Base-by-base conservation (phyloP, 2,329 filamentous ascomycete species). In the Colletotrichum australisinense region DNA sequence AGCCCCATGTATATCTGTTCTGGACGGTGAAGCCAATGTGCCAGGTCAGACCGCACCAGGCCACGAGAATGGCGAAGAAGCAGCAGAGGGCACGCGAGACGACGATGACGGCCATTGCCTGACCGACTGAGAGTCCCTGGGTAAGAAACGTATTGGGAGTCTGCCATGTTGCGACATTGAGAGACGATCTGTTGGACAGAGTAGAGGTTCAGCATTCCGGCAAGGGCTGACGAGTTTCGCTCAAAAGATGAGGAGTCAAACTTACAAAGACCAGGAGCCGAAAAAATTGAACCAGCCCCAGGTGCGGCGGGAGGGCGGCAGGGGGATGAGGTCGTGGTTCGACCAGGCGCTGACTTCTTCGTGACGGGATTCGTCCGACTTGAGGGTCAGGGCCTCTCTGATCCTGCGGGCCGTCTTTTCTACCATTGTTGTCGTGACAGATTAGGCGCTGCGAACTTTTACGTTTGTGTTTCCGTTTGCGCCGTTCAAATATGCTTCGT, bases 11-110 rank as follows among this genome's bases (percentile, higher is more conserved):
- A 74, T 82, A 87, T 6, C 87, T 81, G 74, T 86, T 87, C 76
- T 87, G 86, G 16, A 88, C 79, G 0, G 86, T 87, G 75, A 87
- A 85, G 66, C 86, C 86, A 69, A 88, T 84, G 75, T 88, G 86
- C 86, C 86, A 88, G 52, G 81, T 83, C 5, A 87, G 67, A 14
- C 86, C 86, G 26, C 83, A 84, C 84, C 85, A 87, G 9, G 84
- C 86, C 28, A 87, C 83, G 5, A 87, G 74, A 12, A 81, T 81
- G 0, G 86, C 82, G 73, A 87, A 87, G 9, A 83, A 60, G 3
- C 80, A 80, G 63, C 87, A 83, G 5, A 87, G 77, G 0, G 85
- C 74, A 5, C 84, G 81, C 7, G 83, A 83, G 6, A 88, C 65
- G 22, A 87, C 78, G 35, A 88, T 87, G 67, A 87, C 81, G n/a